Evolutionary conservation across 768 basidiomycete species (phyloP).

Genomic region (Leucosporidium scottii): DNA sequence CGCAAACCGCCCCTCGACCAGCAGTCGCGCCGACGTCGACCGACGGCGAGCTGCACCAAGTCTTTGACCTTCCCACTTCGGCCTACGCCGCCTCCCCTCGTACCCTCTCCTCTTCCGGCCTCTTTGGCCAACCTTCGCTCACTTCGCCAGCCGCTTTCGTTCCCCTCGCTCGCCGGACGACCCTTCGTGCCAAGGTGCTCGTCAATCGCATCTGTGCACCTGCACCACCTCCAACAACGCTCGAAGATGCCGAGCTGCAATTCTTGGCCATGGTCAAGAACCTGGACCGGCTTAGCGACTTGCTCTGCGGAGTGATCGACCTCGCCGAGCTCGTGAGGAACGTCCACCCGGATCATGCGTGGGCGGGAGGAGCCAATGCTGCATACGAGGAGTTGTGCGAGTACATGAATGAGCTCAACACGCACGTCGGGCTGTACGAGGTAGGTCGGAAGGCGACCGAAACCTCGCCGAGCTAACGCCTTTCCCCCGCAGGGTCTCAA

Average conservation of each 20-base stretch:
- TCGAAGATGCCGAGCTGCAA: conserved; percentile 52
- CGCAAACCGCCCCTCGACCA: not conserved
- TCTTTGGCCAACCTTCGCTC: conserved; percentile 74
- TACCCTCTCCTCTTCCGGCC: conserved; percentile 48
- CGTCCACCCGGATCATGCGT: conserved; percentile 76
- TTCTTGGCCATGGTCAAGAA: conserved; percentile 62
- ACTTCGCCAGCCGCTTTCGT: conserved; percentile 62
- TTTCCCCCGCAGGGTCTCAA: conserved; percentile 37
- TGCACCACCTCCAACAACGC: conserved; percentile 24
- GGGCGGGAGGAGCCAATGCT: conserved; percentile 75
- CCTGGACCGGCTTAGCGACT: conserved; percentile 88
- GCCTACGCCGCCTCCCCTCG: conserved; percentile 10
- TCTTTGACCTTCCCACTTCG: conserved; percentile 19
- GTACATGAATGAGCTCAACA: conserved; percentile 96
- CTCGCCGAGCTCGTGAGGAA: conserved; percentile 88
- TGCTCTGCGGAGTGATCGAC: conserved; percentile 93
- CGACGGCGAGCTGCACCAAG: conserved; percentile 19
- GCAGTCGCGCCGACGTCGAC: not conserved
- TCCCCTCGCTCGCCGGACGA: conserved; percentile 67
- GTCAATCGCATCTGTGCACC: conserved; percentile 62
- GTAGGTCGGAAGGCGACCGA: conserved; percentile 3
- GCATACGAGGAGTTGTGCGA: conserved; percentile 89
- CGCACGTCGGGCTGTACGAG: conserved; percentile 63
- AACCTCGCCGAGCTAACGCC: not conserved
- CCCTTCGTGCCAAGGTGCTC: conserved; percentile 69